phyloP scores from a whole-genome alignment of 1,284 basidiomycete genomes.

The Rhodotorula sp. region DNA sequence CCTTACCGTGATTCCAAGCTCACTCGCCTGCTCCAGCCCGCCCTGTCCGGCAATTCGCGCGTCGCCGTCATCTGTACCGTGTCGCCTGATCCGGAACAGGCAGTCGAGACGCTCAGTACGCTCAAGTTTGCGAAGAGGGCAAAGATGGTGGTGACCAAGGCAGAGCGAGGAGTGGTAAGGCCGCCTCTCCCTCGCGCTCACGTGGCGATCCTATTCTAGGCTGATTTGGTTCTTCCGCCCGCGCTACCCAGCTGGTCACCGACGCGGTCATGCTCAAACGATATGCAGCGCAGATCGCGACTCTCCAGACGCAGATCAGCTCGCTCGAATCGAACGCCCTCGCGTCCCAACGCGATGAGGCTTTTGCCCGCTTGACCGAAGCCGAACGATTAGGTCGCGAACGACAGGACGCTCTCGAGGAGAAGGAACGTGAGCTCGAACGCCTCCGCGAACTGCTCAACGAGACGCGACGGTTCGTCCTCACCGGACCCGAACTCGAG shows the following conservation, averaged over 20 bases:
- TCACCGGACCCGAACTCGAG: conserved; percentile 35
- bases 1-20: conserved; percentile 59
- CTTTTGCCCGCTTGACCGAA: neutral
- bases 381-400: conserved; percentile 1
- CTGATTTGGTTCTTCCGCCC: conserved; percentile 10
- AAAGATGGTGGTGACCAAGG: conserved; percentile 58
- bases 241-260: conserved; percentile 28
- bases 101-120: conserved; percentile 57
- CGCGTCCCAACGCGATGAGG: conserved; percentile 1
- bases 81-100: conserved; percentile 53
- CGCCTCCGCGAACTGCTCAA: conserved; percentile 24
- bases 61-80: conserved; percentile 60
- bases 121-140: conserved; percentile 59
- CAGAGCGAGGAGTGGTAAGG: conserved; percentile 55
- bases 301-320: conserved; percentile 47
- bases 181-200: no score
- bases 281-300: conserved; percentile 53
- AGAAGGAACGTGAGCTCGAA: conserved; percentile 29
- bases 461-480: conserved; percentile 35
- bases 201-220: neutral
- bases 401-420: conserved; percentile 20
- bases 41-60: conserved; percentile 57
- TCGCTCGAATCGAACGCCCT: conserved; percentile 15
- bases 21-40: conserved; percentile 56
- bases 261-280: conserved; percentile 49